Evolutionary conservation across 2,329 filamentous ascomycete species (phyloP).

Genomic region (Eutypa lata): DNA sequence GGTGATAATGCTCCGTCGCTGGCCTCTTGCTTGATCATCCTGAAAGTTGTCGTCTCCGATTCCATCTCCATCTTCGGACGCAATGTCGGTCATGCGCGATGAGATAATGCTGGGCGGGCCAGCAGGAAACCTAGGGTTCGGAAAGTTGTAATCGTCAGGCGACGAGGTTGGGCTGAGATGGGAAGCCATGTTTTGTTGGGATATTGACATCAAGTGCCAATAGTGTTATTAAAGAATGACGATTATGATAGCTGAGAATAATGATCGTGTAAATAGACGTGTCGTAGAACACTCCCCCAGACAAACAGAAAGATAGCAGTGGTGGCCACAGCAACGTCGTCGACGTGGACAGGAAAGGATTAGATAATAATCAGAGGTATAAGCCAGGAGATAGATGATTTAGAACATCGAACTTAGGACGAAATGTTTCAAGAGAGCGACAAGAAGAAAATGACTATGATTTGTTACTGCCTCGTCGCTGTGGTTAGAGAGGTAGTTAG

Average conservation of each 20-base stretch:
- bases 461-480: neutral
- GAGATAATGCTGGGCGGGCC: slow-evolving; percentile 66
- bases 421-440: neutral
- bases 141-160: slow-evolving; percentile 36
- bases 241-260: neutral
- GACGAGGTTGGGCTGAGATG: slow-evolving; percentile 33
- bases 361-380: neutral
- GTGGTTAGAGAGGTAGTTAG: neutral
- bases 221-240: slow-evolving; percentile 4
- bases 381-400: neutral
- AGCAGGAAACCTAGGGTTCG: slow-evolving; percentile 38
- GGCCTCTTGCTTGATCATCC: slow-evolving; percentile 26
- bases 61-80: slow-evolving; percentile 51
- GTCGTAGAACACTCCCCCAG: neutral
- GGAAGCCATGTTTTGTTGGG: neutral
- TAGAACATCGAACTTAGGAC: too few relatives aligned
- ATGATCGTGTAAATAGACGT: too few relatives aligned
- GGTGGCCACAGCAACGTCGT: neutral
- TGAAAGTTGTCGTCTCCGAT: slow-evolving; percentile 25
- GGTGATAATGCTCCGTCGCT: slow-evolving; percentile 37
- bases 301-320: neutral
- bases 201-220: slow-evolving; percentile 23
- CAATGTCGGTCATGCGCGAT: slow-evolving; percentile 67
- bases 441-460: neutral
- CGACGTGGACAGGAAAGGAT: too few relatives aligned